Base-by-base conservation (phyloP, 192 early-diverging fungal species). In the Coemansia sp. region DNA sequence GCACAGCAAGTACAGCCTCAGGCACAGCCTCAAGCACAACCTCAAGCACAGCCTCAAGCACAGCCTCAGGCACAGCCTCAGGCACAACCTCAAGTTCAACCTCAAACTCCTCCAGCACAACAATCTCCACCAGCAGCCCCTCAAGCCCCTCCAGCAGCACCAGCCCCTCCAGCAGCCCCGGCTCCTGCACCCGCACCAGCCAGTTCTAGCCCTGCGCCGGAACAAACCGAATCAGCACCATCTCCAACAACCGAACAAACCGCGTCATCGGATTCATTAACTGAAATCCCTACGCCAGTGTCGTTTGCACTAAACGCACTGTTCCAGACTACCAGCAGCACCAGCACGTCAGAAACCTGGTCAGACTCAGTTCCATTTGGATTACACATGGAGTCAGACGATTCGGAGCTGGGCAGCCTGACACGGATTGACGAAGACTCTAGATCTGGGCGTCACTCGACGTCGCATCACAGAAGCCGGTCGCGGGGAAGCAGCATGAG, bases 221-320 rank as follows among this genome's bases (percentile, higher is more conserved):
- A 62, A 7, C 53, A 64, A 41, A 50, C 62, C 3, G 27, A 52
- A 19, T 60, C 69, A 4, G 35, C 55, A 11, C 47, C 75, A 24
- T 19, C 35, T 12, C n/a, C 54, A 2, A 15, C 63, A 3, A 37
- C 53, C 5, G 27, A 52, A 3, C 45, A 57, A n/a, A 43, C 57
- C 1, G 37, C 51, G 55, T 53, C 58, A 19, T 21, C 51, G 7
- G 23, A 24, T 7, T 32, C 57, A 9, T 25, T 62, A 2, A 57
- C 47, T 7, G 59, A 57, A 12, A 43, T 23, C 0, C 38, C 64
- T 0, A 64, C 62, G 6, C 70, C 76, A 17, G 35, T 79, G 32
- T 68, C 66, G 1, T 73, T 79, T 69, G 70, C 69, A 19, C 57
- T 72, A 35, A 72, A 77, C 41, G 75, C 65, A n/a, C 48, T 77